phyloP scores from a whole-genome alignment of 805 yeast genomes.

The Zygosaccharomyces siamensis region DNA sequence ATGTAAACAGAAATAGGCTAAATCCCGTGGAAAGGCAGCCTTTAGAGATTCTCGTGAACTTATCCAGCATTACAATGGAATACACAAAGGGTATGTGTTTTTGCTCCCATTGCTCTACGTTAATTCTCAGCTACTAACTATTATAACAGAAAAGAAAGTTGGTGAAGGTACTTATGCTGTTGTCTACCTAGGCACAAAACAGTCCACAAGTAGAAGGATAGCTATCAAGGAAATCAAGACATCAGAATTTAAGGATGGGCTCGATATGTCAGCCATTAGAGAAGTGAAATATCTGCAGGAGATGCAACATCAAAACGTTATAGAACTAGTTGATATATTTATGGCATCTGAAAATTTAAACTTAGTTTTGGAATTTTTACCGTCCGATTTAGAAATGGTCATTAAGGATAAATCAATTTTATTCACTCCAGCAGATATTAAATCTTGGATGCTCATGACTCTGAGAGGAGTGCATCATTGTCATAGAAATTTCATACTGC shows the following conservation, averaged over 20 bases:
- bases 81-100: constrained; percentile 22
- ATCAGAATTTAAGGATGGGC: constrained; percentile 89
- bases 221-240: constrained; percentile 96
- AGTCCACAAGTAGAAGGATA: constrained; percentile 46
- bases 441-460: constrained; percentile 93
- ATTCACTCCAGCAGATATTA: constrained; percentile 81
- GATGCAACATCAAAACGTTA: constrained; percentile 69
- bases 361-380: constrained; percentile 87
- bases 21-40: neutral
- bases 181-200: constrained; percentile 73
- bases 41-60: neutral
- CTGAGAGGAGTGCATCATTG: constrained; percentile 93
- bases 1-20: neutral
- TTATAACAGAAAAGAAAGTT: constrained; percentile 62
- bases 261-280: constrained; percentile 96
- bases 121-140: constrained; percentile 9
- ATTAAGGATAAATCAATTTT: constrained; percentile 74
- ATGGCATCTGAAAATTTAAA: constrained; percentile 61
- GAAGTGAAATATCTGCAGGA: constrained; percentile 89
- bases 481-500: constrained; percentile 84
- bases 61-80: constrained; percentile 11
- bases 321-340: constrained; percentile 85
- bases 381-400: constrained; percentile 84
- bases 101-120: no score
- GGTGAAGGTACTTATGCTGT: constrained; percentile 99